Evolutionary conservation across 306 rosid genomes (phyloP), one percentile per base, ranked within the genome.

Genomic region (Malus asiatica): DNA sequence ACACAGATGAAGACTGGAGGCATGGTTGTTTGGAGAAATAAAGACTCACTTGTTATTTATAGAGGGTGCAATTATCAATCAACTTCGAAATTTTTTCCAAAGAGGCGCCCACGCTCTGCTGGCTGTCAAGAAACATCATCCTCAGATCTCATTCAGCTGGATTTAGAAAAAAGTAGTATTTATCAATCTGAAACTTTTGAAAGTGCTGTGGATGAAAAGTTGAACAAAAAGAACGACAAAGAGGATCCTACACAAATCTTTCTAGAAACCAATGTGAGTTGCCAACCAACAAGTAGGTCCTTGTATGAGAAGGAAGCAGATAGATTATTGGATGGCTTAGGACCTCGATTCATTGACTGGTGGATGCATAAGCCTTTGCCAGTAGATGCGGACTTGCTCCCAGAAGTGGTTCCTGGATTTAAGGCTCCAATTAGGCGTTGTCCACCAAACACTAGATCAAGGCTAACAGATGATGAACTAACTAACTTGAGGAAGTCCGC

Each of bases 301-400:
- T 78, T 93, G 76, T 93, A 84, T 73, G 97, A 88, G 84, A 88
- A 95, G 87, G 98, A 93, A 84, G 76, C 85, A 70, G 93, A 93
- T 62, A 88, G 97, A 80, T 79, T 91, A 78, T 80, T 93, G 84
- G 92, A 91, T 59, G 92, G 87, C 62, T 83, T 93, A 68, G 98
- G 98, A 72, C 96, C 98, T 83, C 96, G 97, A 62, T 93, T 88
- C 80, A 48, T 84, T 84, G 98, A 91, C 76, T 93, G 98, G 98
- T 93, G 98, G 98, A 85, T 84, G 92, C 86, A 76, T 86, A 93
- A 88, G 78, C 98, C 98, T 79, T 86, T 93, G 76, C 98, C 98
- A 0, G 91, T 93, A 27, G 98, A 93, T 87, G 98, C 92, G 16
- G 97, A 93, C 79, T 80, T 91, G 83, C 97, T 93, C 76, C 91